Conservation (phyloP, 768 basidiomycete species). For the Hortiboletus flavorubellus region DNA sequence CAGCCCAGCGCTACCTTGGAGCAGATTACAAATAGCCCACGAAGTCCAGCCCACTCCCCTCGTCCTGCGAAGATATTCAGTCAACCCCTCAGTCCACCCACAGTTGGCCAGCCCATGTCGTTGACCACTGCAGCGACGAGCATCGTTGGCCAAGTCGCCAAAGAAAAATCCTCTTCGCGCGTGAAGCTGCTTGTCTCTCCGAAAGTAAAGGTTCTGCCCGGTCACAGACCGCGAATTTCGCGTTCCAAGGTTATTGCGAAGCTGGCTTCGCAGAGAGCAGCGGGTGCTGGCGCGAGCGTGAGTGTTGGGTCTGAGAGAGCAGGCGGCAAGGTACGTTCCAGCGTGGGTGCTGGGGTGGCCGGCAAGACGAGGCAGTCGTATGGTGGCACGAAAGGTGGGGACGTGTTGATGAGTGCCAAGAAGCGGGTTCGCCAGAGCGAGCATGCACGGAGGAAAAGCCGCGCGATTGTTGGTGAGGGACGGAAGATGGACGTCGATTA, state of each 20-base stretch:
- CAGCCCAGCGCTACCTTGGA: slow-evolving; percentile 25
- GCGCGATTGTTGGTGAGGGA: slow-evolving; percentile 22
- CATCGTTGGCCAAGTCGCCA: slow-evolving; percentile 15
- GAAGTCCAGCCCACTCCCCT: slow-evolving; percentile 7
- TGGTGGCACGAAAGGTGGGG: slow-evolving; percentile 31
- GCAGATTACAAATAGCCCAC: slow-evolving; percentile 35
- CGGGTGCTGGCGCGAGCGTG: slow-evolving; percentile 13
- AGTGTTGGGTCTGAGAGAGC: slow-evolving; percentile 18
- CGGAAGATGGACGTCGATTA: slow-evolving; percentile 14
- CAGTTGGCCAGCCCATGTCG: slow-evolving; percentile 24
- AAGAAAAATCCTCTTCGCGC: not conserved
- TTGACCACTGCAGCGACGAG: slow-evolving; percentile 31
- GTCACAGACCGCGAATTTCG: slow-evolving; percentile 74
- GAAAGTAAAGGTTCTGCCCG: slow-evolving; percentile 33
- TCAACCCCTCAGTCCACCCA: slow-evolving; percentile 42
- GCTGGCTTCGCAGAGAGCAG: slow-evolving; percentile 67
- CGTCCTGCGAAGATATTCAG: slow-evolving; percentile 46
- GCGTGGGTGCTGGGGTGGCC: slow-evolving; percentile 38
- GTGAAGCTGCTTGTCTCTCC: slow-evolving; percentile 19
- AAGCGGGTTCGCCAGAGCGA: slow-evolving; percentile 76
- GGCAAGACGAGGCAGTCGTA: slow-evolving; percentile 26
- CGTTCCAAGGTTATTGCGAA: slow-evolving; percentile 77
- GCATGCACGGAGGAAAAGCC: slow-evolving; percentile 57
- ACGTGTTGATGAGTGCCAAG: slow-evolving; percentile 61
- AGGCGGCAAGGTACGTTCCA: slow-evolving; percentile 45